Base-by-base conservation (phyloP, 306 rosid genomes). In the Pueraria montana region DNA sequence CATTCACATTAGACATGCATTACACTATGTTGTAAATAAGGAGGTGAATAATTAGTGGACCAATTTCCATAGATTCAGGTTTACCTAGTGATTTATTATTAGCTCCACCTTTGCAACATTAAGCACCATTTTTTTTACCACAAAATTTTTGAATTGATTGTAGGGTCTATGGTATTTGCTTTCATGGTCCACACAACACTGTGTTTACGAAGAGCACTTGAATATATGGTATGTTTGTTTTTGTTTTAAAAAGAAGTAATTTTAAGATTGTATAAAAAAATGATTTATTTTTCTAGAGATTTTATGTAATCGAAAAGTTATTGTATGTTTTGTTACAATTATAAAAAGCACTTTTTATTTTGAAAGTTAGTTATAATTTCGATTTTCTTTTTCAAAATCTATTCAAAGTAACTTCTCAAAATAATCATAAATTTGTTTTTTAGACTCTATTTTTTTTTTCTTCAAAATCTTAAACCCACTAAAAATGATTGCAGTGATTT, bases 1-100 rank as follows among this genome's bases (percentile, higher is more conserved):
- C 20, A 11, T 71, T 63, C 50, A 63, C 66, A 48, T 49, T 85
- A 14, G 36, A 55, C 62, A 40, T 50, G 52, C 72, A 62, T 79
- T 42, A 46, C 38, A 17, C 43, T 23, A 55, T 27, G 23, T 49
- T 70, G 16, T 68, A 65, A 56, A 45, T 65, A 16, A 36, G 48
- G n/a, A n/a, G n/a, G 61, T 66, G 63, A 78, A 26, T 66, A 56
- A 4, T 78, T 71, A 62, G 5, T 13, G 66, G 17, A 16, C 42
- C 46, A 52, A 71, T 72, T 76, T 63, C 58, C 17, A 40, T 38
- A 32, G 64, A 48, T 23, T 16, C 20, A 65, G 77, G 64, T 65
- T 86, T 61, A 32, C 38, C 58, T 71, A 30, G 61, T 48, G 56
- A 30, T 79, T 80, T 66, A 53, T 75, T 50, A 59, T 75, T 80